These are phyloP conservation scores for Aplosporella prunicola DNA, from an alignment of 2,329 filamentous ascomycete species.

Conservation along the genomic window DNA sequence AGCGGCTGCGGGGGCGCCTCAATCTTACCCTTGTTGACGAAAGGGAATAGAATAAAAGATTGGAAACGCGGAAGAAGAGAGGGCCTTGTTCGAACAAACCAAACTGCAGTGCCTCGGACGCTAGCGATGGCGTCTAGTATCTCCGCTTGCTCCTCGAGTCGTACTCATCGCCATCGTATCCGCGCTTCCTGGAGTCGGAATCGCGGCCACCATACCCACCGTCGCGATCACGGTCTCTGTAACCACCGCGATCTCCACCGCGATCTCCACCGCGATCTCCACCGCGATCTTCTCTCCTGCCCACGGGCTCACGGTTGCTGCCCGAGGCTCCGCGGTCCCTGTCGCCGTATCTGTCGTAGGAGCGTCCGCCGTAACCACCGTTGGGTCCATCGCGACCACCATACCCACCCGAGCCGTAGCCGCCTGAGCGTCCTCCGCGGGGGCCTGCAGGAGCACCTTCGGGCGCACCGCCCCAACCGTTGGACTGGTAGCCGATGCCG, in stretches of 20 bases:
- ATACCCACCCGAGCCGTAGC: constrained; percentile 29
- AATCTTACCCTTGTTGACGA: constrained; percentile 11
- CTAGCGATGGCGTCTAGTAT: constrained; percentile 29
- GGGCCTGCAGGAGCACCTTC: constrained; percentile 42
- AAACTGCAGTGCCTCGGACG: constrained; percentile 3
- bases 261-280: constrained; percentile 36
- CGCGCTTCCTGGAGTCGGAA: constrained; percentile 42
- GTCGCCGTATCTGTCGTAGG: constrained; percentile 24
- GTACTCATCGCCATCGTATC: constrained; percentile 67
- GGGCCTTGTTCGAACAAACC: constrained; percentile 11
- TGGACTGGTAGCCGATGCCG: constrained; percentile 36
- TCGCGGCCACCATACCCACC: constrained; percentile 34
- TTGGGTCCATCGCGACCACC: constrained; percentile 26
- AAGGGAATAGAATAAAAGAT: constrained; percentile 2
- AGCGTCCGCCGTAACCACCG: constrained; percentile 31
- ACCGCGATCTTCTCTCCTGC: constrained; percentile 52
- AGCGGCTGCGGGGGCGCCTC: neutral
- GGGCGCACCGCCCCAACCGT: constrained; percentile 32
- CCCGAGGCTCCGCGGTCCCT: constrained; percentile 46
- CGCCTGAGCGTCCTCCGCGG: constrained; percentile 26
- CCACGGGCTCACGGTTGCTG: constrained; percentile 77
- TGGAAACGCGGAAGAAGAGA: constrained; percentile 6
- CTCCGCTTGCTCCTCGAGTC: constrained; percentile 56
- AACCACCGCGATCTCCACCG: constrained; percentile 9
- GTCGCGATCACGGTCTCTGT: constrained; percentile 9